phyloP scores from a whole-genome alignment of 176 grass and related monocot species.

The Zoysia pacifica region DNA sequence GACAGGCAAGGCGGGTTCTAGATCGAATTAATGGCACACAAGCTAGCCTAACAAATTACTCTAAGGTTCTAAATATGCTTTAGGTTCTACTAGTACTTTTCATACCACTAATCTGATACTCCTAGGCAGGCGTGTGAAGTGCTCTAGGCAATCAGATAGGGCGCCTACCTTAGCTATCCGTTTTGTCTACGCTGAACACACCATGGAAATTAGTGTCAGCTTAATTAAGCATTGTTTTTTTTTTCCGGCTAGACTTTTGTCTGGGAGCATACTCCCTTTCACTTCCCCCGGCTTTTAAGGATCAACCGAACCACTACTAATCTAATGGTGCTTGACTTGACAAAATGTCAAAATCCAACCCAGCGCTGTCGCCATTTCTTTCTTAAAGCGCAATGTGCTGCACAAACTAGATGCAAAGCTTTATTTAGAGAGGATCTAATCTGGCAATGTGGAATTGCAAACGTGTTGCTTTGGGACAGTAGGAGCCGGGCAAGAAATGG shows the following conservation, averaged over 20 bases:
- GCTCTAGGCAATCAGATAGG: conserved; percentile 45
- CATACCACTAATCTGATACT: neutral
- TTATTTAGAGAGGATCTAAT: neutral
- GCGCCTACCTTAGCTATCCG: conserved; percentile 1
- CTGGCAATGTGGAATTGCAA: neutral
- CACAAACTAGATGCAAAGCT: neutral
- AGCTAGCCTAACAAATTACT: too few relatives aligned
- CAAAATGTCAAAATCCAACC: neutral
- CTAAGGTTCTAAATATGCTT: too few relatives aligned
- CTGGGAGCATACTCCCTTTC: conserved; percentile 25
- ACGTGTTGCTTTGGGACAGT: neutral
- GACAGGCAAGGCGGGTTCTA: neutral
- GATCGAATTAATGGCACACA: too few relatives aligned
- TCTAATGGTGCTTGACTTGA: neutral
- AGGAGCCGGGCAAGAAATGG: neutral
- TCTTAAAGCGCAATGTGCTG: neutral
- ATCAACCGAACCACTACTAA: conserved; percentile 10
- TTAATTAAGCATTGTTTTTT: conserved; percentile 15
- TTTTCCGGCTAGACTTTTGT: conserved; percentile 32
- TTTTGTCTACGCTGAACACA: neutral
- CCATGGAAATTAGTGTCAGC: conserved; percentile 22
- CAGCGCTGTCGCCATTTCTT: neutral
- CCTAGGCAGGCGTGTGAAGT: neutral
- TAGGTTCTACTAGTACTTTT: neutral
- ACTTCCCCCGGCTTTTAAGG: conserved; percentile 48